phyloP scores from a whole-genome alignment of 2,329 filamentous ascomycete genomes.

The Apiospora kogelbergensis region DNA sequence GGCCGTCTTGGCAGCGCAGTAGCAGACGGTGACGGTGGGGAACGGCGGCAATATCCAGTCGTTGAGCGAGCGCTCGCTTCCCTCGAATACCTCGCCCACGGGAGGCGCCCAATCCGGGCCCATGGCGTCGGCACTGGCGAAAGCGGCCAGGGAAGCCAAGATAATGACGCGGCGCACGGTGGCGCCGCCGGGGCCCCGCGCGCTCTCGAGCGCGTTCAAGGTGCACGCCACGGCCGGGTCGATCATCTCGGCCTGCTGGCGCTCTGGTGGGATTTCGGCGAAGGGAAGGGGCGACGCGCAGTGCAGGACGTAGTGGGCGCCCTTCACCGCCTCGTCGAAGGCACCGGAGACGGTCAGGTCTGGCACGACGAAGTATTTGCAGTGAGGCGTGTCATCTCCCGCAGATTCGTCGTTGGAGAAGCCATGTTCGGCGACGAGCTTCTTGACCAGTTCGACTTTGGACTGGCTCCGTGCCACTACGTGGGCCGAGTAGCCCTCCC shows the following conservation, averaged over 20 bases:
- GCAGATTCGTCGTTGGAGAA: neutral
- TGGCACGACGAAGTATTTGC: conserved; percentile 10
- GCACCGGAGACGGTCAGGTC: conserved; percentile 8
- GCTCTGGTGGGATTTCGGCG: neutral
- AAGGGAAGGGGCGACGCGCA: conserved; percentile 8
- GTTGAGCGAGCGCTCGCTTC: conserved; percentile 11
- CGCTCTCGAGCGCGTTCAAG: conserved; percentile 8
- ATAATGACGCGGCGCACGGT: conserved; percentile 8
- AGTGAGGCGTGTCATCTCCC: neutral
- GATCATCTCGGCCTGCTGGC: conserved; percentile 2
- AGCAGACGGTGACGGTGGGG: conserved; percentile 8
- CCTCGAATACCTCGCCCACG: neutral
- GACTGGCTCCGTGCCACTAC: conserved; percentile 2
- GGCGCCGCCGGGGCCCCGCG: neutral
- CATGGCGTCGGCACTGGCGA: neutral
- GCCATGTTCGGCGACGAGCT: neutral
- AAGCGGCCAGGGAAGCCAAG: conserved; percentile 2
- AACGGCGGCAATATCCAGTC: conserved; percentile 15
- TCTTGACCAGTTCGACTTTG: neutral
- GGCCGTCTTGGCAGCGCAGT: conserved; percentile 18
- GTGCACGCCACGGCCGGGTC: conserved; percentile 1
- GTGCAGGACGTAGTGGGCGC: conserved; percentile 2
- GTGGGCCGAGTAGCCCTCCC: conserved; percentile 6
- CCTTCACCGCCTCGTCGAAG: conserved; percentile 1
- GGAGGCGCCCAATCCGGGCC: neutral